These are phyloP conservation scores for Crucihimalaya himalaica DNA, from an alignment of 345 rosid species.

Conservation along the genomic window DNA sequence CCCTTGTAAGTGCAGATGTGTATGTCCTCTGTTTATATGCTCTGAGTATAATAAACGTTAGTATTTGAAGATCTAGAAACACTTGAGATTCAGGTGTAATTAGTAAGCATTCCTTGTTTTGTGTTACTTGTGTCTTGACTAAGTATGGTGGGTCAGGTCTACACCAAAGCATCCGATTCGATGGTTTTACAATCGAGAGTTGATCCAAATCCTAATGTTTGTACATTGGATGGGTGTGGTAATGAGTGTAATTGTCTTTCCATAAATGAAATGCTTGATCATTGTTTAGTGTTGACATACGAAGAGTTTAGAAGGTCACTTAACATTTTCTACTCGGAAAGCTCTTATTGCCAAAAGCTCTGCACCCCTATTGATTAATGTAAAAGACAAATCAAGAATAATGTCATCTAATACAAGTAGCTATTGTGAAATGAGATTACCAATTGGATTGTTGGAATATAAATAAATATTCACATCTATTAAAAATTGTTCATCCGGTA, in stretches of 20 bases:
- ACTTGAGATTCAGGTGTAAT: conserved; percentile 31
- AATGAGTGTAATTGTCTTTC: conserved; percentile 3
- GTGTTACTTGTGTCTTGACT: conserved; percentile 11
- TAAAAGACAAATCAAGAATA: no score
- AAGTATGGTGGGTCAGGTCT: conserved; percentile 9
- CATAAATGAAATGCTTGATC: not conserved
- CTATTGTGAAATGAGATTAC: no score
- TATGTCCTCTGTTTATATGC: conserved; percentile 26
- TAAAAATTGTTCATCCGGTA: no score
- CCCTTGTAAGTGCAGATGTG: not conserved
- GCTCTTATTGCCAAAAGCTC: no score
- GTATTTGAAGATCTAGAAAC: conserved; percentile 17
- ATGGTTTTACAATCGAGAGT: not conserved
- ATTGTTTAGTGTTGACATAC: not conserved
- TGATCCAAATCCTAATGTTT: conserved; percentile 10
- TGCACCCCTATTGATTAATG: no score
- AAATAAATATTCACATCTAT: no score
- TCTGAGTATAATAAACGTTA: conserved; percentile 20
- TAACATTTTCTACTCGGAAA: no score
- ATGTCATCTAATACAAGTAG: no score
- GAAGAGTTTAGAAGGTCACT: no score
- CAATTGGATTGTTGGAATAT: no score
- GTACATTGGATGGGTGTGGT: not conserved
- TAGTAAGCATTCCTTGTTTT: conserved; percentile 29
- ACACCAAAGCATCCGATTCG: not conserved